Base-by-base conservation (phyloP, 345 rosid genomes). In the Lepidium africanum region DNA sequence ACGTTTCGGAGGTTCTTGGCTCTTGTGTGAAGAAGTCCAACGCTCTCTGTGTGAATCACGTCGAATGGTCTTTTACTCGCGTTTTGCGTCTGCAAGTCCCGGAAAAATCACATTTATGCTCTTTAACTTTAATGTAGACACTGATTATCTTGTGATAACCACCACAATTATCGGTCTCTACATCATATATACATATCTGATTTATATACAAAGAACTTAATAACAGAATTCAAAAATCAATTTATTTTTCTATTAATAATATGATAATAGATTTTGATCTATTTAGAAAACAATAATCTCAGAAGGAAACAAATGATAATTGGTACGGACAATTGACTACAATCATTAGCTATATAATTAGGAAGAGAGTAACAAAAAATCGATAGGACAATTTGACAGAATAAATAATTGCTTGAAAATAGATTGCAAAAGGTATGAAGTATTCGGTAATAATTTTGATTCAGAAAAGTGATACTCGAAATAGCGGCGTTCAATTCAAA, bases 41-140 rank as follows among this genome's bases (percentile, higher is more conserved):
- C 97, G 53, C 97, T 93, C 66, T 90, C 96, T 0, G 94, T 81
- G 79, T 90, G 98, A 69, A 90, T 51, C 63, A 90, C 94, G 72
- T 93, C 94, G 49, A 90, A 93, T 5, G 92, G 92, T 76, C 69
- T 87, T 14, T 82, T 85, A 6, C 82, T 85, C 27, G 82, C 76
- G 78, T 93, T 93, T 65, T 88, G 87, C 45, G 75, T 46, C 63
- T 78, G 84, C 46, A 50, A 3, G 32, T 40, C 17, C 32, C 1
- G 12, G 3, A 8, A 7, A 11, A 50, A 2, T 10, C 3, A 46
- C 56, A 54, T 67, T 5, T 13, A 25, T 32, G n/a, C 10, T 38
- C 27, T 25, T 51, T 40, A 9, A 50, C 27, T 38, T 25, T 14
- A 50, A 25, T 36, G 11, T 37, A 37, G 12, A 47, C 27, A 35